Conservation (phyloP, 2,329 filamentous ascomycete genomes). For the Aspergillus ochraceoroseus region DNA sequence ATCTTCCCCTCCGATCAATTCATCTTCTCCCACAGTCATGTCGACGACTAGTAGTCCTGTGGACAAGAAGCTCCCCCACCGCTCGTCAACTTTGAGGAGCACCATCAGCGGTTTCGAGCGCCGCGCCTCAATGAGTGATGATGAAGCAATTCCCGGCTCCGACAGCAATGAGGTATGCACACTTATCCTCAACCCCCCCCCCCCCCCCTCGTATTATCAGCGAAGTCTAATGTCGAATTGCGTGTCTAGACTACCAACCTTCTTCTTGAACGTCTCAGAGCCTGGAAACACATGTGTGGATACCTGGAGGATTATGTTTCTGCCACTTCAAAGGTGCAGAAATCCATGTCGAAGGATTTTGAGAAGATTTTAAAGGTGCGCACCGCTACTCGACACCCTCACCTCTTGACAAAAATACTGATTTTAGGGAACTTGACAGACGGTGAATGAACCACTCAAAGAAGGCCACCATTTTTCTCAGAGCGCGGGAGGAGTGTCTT, state of each 20-base stretch:
- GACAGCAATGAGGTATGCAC: constrained; percentile 41
- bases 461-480: constrained; percentile 94
- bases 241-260: constrained; percentile 75
- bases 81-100: constrained; percentile 33
- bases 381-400: constrained; percentile 7
- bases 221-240: too few relatives aligned
- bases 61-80: constrained; percentile 32
- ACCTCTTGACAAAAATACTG: constrained; percentile 4
- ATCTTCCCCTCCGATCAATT: too few relatives aligned
- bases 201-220: too few relatives aligned
- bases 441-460: constrained; percentile 75
- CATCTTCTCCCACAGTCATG: constrained; percentile 21
- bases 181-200: too few relatives aligned
- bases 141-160: constrained; percentile 40
- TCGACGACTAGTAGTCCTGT: constrained; percentile 28
- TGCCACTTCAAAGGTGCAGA: constrained; percentile 80
- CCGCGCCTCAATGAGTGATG: constrained; percentile 37
- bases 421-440: constrained; percentile 46
- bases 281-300: constrained; percentile 91
- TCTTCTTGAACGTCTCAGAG: constrained; percentile 79
- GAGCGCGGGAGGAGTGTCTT: constrained; percentile 76
- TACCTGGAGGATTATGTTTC: constrained; percentile 88
- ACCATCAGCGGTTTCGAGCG: constrained; percentile 28
- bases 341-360: constrained; percentile 84
- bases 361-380: constrained; percentile 82